Evolutionary conservation across 2,329 filamentous ascomycete species (phyloP).

Genomic region (Penicillium paneum): DNA sequence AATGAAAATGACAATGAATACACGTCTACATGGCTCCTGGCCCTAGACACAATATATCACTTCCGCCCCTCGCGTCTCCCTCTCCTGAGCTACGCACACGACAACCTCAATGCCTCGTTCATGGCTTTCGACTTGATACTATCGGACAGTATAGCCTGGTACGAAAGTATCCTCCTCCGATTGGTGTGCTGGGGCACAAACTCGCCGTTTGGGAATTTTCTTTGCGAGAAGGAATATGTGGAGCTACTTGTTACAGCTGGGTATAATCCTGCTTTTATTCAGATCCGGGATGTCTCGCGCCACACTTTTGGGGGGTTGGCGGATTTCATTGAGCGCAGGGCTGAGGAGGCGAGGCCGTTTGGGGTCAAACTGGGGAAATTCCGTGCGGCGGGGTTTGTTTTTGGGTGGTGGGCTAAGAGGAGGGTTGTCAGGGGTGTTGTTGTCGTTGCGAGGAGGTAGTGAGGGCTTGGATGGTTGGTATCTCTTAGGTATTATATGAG

Average conservation of each 20-base stretch:
- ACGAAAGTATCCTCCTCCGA: conserved; percentile 38
- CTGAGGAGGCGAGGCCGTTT: conserved; percentile 33
- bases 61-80: conserved; percentile 53
- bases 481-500: too few species aligned
- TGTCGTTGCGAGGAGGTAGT: conserved; percentile 35
- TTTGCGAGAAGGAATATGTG: conserved; percentile 48
- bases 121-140: conserved; percentile 57
- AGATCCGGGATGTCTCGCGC: conserved; percentile 51
- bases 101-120: conserved; percentile 46
- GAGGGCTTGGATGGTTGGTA: background rate
- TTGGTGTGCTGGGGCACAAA: conserved; percentile 48
- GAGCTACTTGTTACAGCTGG: conserved; percentile 48
- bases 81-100: conserved; percentile 44
- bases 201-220: conserved; percentile 51
- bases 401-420: conserved; percentile 44
- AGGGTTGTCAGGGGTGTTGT: conserved; percentile 41
- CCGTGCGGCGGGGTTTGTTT: conserved; percentile 33
- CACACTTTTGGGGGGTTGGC: conserved; percentile 54
- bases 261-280: conserved; percentile 44
- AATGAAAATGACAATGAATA: background rate
- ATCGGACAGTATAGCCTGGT: conserved; percentile 20
- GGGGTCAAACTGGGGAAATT: conserved; percentile 41
- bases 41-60: conserved; percentile 57
- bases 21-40: conserved; percentile 50
- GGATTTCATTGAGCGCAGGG: conserved; percentile 41